Evolutionary conservation across 2,329 filamentous ascomycete genomes (phyloP).

Genomic region (Coniochaeta pulveracea): DNA sequence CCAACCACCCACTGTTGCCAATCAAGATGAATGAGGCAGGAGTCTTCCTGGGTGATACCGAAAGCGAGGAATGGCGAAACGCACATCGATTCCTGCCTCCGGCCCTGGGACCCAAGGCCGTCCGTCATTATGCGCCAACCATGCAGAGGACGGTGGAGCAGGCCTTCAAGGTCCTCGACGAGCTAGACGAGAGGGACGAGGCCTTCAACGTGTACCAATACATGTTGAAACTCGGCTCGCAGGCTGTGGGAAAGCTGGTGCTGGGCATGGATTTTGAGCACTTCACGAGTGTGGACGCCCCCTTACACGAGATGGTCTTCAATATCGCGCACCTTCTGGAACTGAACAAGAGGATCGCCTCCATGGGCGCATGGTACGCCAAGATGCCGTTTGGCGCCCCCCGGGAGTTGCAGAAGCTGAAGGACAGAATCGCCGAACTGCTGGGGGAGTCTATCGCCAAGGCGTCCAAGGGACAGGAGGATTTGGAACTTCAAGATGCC

Average conservation of each 20-base stretch:
- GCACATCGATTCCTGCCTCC: slow-evolving; percentile 53
- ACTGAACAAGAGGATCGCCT: slow-evolving; percentile 47
- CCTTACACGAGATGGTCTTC: slow-evolving; percentile 37
- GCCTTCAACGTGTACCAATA: slow-evolving; percentile 37
- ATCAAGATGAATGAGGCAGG: slow-evolving; percentile 30
- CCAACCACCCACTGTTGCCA: slow-evolving; percentile 33
- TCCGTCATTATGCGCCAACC: slow-evolving; percentile 46
- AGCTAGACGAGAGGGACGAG: slow-evolving; percentile 34
- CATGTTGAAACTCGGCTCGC: slow-evolving; percentile 36
- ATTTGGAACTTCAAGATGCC: slow-evolving; percentile 33
- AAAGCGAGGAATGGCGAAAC: slow-evolving; percentile 34
- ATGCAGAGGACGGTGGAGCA: slow-evolving; percentile 45
- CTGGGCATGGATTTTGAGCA: slow-evolving; percentile 34
- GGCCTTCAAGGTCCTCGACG: slow-evolving; percentile 36
- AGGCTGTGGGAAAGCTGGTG: slow-evolving; percentile 31
- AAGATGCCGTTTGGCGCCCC: slow-evolving; percentile 47
- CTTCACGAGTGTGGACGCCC: slow-evolving; percentile 30
- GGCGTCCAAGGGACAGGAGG: slow-evolving; percentile 17
- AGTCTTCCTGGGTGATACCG: slow-evolving; percentile 37
- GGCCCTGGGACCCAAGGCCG: slow-evolving; percentile 45
- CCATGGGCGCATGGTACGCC: slow-evolving; percentile 43
- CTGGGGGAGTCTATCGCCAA: slow-evolving; percentile 25
- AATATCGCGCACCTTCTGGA: slow-evolving; percentile 36
- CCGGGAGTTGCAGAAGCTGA: slow-evolving; percentile 24
- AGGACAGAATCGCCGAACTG: slow-evolving; percentile 21